phyloP scores from a whole-genome alignment of 2,329 filamentous ascomycete species.

The Claviceps maximensis region DNA sequence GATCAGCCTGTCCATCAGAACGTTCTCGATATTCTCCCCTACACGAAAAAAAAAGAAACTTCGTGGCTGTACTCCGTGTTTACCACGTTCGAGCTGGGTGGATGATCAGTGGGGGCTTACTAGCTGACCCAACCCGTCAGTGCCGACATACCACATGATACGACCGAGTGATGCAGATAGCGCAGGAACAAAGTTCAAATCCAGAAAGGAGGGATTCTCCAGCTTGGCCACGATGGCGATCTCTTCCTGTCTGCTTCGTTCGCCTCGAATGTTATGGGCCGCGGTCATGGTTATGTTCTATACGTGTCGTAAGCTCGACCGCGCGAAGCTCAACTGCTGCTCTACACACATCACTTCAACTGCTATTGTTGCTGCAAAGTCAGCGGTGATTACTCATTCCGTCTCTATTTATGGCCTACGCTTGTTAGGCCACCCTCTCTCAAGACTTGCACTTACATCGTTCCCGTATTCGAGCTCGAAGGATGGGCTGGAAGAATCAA shows the following conservation, averaged over 20 bases:
- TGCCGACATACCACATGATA: constrained; percentile 20
- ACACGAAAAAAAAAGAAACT: background rate
- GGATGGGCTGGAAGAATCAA: constrained; percentile 24
- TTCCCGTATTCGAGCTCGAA: constrained; percentile 6
- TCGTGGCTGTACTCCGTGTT: background rate
- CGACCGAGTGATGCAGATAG: constrained; percentile 25
- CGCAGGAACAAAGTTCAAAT: constrained; percentile 18
- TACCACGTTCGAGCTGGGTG: constrained; percentile 8
- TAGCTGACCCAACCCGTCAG: constrained; percentile 16
- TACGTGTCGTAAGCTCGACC: background rate
- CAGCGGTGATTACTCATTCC: background rate
- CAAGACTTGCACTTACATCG: background rate
- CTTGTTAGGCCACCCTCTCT: background rate
- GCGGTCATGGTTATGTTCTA: background rate
- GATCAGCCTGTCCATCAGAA: background rate
- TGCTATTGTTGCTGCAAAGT: background rate
- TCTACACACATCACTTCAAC: background rate
- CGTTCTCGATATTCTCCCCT: background rate
- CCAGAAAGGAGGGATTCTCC: background rate
- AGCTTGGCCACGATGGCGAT: background rate
- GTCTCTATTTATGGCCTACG: background rate
- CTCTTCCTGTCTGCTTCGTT: background rate
- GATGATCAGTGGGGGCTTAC: constrained; percentile 19
- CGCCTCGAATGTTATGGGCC: background rate
- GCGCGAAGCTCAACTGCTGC: constrained; percentile 1